phyloP scores from a whole-genome alignment of 2,329 filamentous ascomycete species.

The Cladosporium sp. region DNA sequence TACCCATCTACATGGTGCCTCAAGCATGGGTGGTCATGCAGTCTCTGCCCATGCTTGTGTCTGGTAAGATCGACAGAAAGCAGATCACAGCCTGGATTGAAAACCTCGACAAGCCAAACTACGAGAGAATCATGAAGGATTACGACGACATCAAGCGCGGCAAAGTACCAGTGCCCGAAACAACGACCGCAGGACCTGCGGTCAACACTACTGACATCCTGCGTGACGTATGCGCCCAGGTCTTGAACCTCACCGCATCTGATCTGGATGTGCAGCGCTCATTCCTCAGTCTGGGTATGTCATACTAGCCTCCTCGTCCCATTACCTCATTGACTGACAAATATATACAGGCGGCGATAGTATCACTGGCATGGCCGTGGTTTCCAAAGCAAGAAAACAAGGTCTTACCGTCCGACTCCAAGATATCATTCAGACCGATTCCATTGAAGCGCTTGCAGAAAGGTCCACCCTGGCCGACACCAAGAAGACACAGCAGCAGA shows the following conservation, averaged over 20 bases:
- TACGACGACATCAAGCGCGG: slow-evolving; percentile 10
- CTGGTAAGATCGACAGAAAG: slow-evolving; percentile 14
- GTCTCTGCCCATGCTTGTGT: slow-evolving; percentile 9
- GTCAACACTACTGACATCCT: slow-evolving; percentile 3
- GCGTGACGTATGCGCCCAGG: slow-evolving; percentile 5
- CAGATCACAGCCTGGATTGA: slow-evolving; percentile 12
- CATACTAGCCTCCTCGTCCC: too few species aligned
- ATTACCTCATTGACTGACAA: background rate
- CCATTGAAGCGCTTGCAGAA: background rate
- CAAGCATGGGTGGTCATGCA: slow-evolving; percentile 12
- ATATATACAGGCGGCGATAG: background rate
- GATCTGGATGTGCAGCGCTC: slow-evolving; percentile 1
- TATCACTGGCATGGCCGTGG: slow-evolving; percentile 8
- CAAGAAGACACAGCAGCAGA: background rate
- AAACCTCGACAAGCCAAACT: slow-evolving; percentile 9
- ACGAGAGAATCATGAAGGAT: slow-evolving; percentile 11
- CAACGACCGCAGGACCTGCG: background rate
- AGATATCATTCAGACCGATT: slow-evolving; percentile 11
- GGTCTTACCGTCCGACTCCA: slow-evolving; percentile 7
- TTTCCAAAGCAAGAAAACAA: slow-evolving; percentile 7
- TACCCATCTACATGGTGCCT: slow-evolving; percentile 14
- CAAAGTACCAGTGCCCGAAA: background rate
- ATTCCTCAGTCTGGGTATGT: slow-evolving; percentile 6
- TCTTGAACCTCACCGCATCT: background rate
- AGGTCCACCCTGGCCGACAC: background rate